These are phyloP conservation scores for Tulasnella sp. DNA, from an alignment of 768 basidiomycete species.

Conservation along the genomic window DNA sequence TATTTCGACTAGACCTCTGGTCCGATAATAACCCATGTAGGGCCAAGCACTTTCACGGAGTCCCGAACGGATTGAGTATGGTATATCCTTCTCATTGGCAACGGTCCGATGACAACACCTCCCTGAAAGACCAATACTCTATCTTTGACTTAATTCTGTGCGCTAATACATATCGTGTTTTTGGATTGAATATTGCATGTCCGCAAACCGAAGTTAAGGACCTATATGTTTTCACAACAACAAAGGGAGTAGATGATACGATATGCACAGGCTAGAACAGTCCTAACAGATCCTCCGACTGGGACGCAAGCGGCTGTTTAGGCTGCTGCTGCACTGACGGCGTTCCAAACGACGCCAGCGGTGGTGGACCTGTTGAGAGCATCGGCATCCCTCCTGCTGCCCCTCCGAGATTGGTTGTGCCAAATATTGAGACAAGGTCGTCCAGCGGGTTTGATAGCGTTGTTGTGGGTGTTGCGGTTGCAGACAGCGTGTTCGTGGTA, in stretches of 20 bases:
- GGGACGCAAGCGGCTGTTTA: conserved; percentile 34
- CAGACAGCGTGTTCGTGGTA: conserved; percentile 53
- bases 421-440: conserved; percentile 91
- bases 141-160: neutral
- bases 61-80: too few relatives aligned
- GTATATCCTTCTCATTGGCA: too few relatives aligned
- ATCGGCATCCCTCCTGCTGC: conserved; percentile 29
- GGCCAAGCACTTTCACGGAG: too few relatives aligned
- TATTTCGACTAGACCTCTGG: too few relatives aligned
- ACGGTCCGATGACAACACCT: neutral
- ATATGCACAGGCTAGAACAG: conserved; percentile 42
- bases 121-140: neutral
- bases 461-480: conserved; percentile 72
- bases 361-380: conserved; percentile 29
- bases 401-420: conserved; percentile 38
- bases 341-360: conserved; percentile 30
- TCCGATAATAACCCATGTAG: too few relatives aligned
- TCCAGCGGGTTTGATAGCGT: conserved; percentile 87
- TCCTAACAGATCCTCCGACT: conserved; percentile 52
- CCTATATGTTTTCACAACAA: neutral
- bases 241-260: neutral
- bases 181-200: neutral
- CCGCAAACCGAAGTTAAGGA: neutral
- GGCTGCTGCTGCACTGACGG: conserved; percentile 29
- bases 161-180: neutral